Conservation (phyloP, 2,329 filamentous ascomycete species). For the Torrubiella hemipterigena region DNA sequence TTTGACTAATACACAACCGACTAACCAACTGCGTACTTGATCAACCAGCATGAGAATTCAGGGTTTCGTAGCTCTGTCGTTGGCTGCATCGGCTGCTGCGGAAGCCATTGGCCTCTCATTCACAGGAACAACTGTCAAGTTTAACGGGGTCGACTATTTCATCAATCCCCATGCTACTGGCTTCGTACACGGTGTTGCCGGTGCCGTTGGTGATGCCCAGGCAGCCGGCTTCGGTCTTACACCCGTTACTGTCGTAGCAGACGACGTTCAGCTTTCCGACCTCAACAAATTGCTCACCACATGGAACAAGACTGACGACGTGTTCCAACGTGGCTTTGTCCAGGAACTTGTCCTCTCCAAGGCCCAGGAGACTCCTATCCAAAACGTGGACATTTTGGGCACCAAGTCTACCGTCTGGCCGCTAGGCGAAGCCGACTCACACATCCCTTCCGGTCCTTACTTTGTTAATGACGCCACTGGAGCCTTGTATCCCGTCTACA, state of each 20-base stretch:
- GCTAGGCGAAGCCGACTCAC: slow-evolving; percentile 1
- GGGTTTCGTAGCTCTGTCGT: no score
- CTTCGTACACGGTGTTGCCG: not conserved
- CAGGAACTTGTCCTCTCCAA: slow-evolving; percentile 9
- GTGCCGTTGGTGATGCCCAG: not conserved
- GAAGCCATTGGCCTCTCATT: slow-evolving; percentile 1
- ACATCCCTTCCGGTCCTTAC: slow-evolving; percentile 21
- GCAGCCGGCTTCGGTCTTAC: slow-evolving; percentile 12
- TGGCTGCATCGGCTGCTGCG: no score
- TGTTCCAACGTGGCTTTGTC: slow-evolving; percentile 12
- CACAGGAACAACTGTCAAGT: slow-evolving; percentile 3
- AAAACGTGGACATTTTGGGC: slow-evolving; percentile 7
- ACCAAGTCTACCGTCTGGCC: not conserved
- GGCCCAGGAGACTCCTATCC: slow-evolving; percentile 7
- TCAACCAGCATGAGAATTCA: no score
- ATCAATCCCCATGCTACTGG: slow-evolving; percentile 4
- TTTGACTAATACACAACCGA: no score
- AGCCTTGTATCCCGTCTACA: slow-evolving; percentile 19
- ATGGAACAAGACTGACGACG: slow-evolving; percentile 17
- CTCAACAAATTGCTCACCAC: slow-evolving; percentile 15
- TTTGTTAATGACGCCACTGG: slow-evolving; percentile 20
- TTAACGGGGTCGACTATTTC: slow-evolving; percentile 3
- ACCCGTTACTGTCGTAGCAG: slow-evolving; percentile 20
- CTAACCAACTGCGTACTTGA: no score
- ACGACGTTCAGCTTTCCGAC: slow-evolving; percentile 8